Percentiles rank a stretch among this genome's conserved stretches.
Evolutionary conservation across 768 basidiomycete genomes (phyloP).

Genomic region (Boletus tomentosulus): DNA sequence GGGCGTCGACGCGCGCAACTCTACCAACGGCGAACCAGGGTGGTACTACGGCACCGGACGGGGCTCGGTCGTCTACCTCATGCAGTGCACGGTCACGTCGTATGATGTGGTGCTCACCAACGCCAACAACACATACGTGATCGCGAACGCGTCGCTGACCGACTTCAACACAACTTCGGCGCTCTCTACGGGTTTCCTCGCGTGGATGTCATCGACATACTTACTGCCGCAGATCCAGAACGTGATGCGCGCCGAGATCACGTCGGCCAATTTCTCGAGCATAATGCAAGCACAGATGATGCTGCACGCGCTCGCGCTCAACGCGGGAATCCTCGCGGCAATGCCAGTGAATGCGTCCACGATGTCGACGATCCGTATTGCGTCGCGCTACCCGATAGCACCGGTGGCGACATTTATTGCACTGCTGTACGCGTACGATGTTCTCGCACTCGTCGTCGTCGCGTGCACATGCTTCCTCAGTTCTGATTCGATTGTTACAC

Average conservation of each 20-base stretch:
- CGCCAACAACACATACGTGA: not conserved
- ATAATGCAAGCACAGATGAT: not conserved
- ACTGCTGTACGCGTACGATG: not conserved
- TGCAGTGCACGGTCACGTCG: conserved; percentile 1
- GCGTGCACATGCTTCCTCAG: not conserved
- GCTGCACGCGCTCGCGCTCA: not conserved
- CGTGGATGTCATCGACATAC: conserved; percentile 2
- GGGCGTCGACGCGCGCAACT: not conserved
- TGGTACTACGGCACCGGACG: not conserved
- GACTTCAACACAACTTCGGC: conserved; percentile 2
- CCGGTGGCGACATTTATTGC: not conserved
- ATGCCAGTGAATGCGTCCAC: not conserved
- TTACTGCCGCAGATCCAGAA: conserved; percentile 1
- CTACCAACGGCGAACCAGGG: not conserved
- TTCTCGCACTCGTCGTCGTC: not conserved
- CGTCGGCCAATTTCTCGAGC: not conserved
- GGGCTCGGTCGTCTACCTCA: not conserved
- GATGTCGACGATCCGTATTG: not conserved
- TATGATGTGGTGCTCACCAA: not conserved
- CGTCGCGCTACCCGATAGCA: not conserved
- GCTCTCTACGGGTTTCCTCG: not conserved
- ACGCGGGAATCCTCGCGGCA: not conserved
- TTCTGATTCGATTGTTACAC: not conserved
- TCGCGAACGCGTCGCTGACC: not conserved
- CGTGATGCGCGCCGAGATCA: not conserved